A percentile compares a stretch with the other conserved stretches of the same genome.
Evolutionary conservation across 2,329 filamentous ascomycete species (phyloP).

Genomic region (Polytolypa hystricis): DNA sequence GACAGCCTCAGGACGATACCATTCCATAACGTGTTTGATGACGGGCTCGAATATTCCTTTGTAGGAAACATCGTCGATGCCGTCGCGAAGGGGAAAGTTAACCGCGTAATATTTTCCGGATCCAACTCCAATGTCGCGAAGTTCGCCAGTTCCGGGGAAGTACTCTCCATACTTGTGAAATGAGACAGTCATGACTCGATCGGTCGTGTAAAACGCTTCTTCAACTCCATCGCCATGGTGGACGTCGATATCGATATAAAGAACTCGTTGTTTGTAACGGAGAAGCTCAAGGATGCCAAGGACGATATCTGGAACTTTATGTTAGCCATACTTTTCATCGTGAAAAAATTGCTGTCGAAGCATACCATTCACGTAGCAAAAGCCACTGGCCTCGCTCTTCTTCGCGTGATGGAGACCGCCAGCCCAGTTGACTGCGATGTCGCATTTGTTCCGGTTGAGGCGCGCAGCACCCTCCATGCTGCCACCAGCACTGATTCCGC

Average conservation of each 20-base stretch:
- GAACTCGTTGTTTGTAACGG: conserved; percentile 51
- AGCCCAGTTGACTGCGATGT: conserved; percentile 72
- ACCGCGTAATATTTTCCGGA: conserved; percentile 56
- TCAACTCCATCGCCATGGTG: conserved; percentile 60
- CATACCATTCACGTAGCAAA: conserved; percentile 87
- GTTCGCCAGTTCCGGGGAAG: conserved; percentile 58
- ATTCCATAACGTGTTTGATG: conserved; percentile 58
- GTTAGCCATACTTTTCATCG: no score
- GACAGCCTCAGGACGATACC: conserved; percentile 55
- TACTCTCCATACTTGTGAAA: conserved; percentile 67
- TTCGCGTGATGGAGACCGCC: conserved; percentile 95
- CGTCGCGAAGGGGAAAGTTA: conserved; percentile 59
- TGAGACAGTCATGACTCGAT: conserved; percentile 60
- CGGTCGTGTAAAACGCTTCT: conserved; percentile 61
- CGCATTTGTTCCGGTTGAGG: conserved; percentile 56
- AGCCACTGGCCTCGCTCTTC: conserved; percentile 85
- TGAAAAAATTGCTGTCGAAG: no score
- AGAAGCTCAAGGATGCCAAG: conserved; percentile 55
- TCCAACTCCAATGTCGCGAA: conserved; percentile 58
- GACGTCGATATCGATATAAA: conserved; percentile 58
- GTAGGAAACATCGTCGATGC: conserved; percentile 57
- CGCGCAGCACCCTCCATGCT: conserved; percentile 62
- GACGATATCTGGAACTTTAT: conserved; percentile 47
- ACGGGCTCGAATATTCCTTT: conserved; percentile 58
- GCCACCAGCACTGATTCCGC: conserved; percentile 57